phyloP scores from a whole-genome alignment of 2,329 filamentous ascomycete genomes.

The Huntiella savannae region DNA sequence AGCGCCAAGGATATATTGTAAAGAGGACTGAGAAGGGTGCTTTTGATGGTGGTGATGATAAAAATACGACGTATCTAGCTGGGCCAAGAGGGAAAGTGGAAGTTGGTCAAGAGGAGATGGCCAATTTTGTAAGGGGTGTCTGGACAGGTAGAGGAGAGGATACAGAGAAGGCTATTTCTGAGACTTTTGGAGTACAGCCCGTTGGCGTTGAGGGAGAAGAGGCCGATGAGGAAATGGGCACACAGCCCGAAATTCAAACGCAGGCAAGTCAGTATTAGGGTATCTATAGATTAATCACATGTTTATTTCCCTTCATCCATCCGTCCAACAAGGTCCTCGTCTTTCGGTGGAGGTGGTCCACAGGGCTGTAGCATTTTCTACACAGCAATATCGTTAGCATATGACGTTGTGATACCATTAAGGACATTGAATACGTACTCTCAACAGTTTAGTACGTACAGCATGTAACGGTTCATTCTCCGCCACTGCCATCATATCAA shows the following conservation, averaged over 20 bases:
- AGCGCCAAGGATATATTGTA: conserved; percentile 67
- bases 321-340: conserved; percentile 23
- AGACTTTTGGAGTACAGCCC: conserved; percentile 37
- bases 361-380: conserved; percentile 50
- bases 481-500: conserved; percentile 77
- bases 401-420: not conserved
- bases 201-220: conserved; percentile 14
- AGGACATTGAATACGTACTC: conserved; percentile 26
- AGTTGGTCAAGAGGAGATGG: conserved; percentile 57
- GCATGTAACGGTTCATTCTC: conserved; percentile 72
- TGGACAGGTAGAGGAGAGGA: conserved; percentile 36
- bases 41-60: conserved; percentile 29
- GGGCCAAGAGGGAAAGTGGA: conserved; percentile 75
- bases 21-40: conserved; percentile 45
- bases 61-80: conserved; percentile 62
- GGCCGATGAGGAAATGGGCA: conserved; percentile 15
- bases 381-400: not conserved
- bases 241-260: not conserved
- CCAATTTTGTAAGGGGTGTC: conserved; percentile 44
- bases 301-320: conserved; percentile 8
- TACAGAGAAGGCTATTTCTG: conserved; percentile 38
- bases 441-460: conserved; percentile 60
- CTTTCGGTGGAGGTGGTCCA: conserved; percentile 36
- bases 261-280: not conserved
- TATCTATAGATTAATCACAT: not conserved